These are phyloP conservation scores for Boletus rubroflammeus DNA, from an alignment of 768 basidiomycete species.

Conservation along the genomic window DNA sequence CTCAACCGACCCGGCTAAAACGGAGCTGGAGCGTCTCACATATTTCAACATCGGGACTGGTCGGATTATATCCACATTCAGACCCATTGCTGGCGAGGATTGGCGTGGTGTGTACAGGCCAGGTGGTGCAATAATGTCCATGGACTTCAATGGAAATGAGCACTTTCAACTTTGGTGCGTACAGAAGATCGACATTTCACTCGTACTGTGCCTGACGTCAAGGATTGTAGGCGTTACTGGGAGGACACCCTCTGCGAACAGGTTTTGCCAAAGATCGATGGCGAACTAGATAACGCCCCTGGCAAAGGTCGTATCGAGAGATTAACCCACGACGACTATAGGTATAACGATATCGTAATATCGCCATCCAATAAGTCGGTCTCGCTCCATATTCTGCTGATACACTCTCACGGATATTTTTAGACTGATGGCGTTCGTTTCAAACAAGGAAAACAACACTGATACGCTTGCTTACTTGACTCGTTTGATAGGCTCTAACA, in stretches of 20 bases:
- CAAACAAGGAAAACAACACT: conserved; percentile 39
- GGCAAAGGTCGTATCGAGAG: conserved; percentile 40
- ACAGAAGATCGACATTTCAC: background rate
- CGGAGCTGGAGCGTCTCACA: conserved; percentile 35
- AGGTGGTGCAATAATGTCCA: conserved; percentile 36
- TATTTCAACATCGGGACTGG: conserved; percentile 40
- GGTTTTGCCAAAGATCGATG: conserved; percentile 33
- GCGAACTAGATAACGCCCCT: conserved; percentile 38
- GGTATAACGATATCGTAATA: conserved; percentile 27
- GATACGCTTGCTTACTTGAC: conserved; percentile 39
- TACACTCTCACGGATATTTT: conserved; percentile 1
- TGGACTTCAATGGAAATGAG: conserved; percentile 41
- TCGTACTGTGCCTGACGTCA: background rate
- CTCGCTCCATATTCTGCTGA: background rate
- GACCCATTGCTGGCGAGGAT: conserved; percentile 37
- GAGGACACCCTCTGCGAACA: conserved; percentile 31
- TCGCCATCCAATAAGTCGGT: conserved; percentile 38
- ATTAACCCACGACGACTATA: conserved; percentile 38
- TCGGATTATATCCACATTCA: conserved; percentile 32
- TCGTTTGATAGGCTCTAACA: conserved; percentile 29
- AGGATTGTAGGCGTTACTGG: conserved; percentile 38
- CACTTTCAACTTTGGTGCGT: conserved; percentile 41
- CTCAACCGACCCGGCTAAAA: conserved; percentile 23
- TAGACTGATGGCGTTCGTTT: conserved; percentile 38
- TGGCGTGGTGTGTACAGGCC: conserved; percentile 38